Percentiles rank a stretch among this genome's conserved stretches.
Evolutionary conservation across 2,329 filamentous ascomycete genomes (phyloP).

Genomic region (Hymenoscyphus salicellus): DNA sequence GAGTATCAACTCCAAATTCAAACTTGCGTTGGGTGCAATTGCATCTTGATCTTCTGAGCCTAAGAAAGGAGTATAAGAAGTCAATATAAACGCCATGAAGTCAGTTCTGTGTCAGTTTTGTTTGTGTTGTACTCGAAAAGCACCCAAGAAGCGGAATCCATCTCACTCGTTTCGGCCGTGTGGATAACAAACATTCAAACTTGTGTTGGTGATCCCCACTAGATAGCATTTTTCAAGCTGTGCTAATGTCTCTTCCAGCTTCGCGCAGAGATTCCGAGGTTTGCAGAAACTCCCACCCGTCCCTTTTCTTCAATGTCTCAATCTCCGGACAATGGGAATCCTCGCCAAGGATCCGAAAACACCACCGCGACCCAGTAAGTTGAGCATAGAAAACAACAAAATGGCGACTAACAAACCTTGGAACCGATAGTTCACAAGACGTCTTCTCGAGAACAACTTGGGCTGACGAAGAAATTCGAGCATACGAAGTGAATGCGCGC

Average conservation of each 20-base stretch:
- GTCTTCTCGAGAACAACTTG: background rate
- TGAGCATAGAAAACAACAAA: background rate
- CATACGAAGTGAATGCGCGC: background rate
- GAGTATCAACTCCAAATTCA: background rate
- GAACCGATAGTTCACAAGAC: background rate
- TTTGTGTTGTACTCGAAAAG: background rate
- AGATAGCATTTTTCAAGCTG: background rate
- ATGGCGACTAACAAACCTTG: background rate
- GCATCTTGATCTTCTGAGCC: background rate
- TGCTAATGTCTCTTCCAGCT: background rate
- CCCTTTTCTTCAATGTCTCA: slow-evolving; percentile 1
- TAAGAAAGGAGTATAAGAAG: background rate
- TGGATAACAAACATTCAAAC: background rate
- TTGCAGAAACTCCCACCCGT: background rate
- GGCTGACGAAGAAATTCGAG: background rate
- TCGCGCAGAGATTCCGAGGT: background rate
- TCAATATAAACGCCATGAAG: background rate
- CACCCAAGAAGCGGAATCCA: background rate
- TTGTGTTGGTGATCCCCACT: background rate
- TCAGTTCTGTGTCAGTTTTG: background rate
- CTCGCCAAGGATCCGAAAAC: background rate
- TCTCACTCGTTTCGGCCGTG: background rate
- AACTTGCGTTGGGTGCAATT: background rate
- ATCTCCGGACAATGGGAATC: background rate
- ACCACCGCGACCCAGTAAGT: background rate